A percentile compares a stretch with the other conserved stretches of the same genome.
Conservation (phyloP, 2,329 filamentous ascomycete genomes). For the Trichoderma koningii region DNA sequence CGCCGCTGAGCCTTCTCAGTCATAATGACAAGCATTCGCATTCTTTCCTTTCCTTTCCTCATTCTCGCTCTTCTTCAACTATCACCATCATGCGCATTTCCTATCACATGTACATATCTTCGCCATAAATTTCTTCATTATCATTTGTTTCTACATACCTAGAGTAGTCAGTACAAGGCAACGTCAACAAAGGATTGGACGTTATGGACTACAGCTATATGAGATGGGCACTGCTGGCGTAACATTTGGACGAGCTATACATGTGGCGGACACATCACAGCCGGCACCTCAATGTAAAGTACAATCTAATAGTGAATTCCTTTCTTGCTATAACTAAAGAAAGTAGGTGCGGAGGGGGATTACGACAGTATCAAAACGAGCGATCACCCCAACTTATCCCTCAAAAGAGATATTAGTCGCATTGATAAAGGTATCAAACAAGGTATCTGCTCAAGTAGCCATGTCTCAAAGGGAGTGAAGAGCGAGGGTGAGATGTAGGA, state of each 20-base stretch:
- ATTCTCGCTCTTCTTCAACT: neutral
- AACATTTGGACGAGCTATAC: neutral
- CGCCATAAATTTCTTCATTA: neutral
- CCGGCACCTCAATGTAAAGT: constrained; percentile 8
- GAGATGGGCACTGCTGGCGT: neutral
- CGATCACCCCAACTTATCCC: neutral
- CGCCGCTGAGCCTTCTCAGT: neutral
- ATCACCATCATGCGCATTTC: neutral
- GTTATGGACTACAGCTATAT: neutral
- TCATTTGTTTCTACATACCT: neutral
- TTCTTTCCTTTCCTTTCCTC: neutral
- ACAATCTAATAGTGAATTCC: neutral
- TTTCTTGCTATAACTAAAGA: constrained; percentile 16
- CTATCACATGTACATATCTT: neutral
- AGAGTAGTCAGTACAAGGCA: neutral
- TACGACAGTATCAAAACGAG: constrained; percentile 19
- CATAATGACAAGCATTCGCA: neutral
- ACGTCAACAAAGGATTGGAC: neutral
- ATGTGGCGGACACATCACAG: constrained; percentile 1
- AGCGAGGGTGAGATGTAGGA: constrained; percentile 37
- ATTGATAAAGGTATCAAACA: constrained; percentile 34
- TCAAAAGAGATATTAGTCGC: constrained; percentile 22
- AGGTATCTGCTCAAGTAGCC: constrained; percentile 43
- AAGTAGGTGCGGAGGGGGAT: constrained; percentile 10
- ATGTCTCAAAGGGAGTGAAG: constrained; percentile 36